phyloP scores from a whole-genome alignment of 805 yeast genomes.

The Ogataea philodendri region DNA sequence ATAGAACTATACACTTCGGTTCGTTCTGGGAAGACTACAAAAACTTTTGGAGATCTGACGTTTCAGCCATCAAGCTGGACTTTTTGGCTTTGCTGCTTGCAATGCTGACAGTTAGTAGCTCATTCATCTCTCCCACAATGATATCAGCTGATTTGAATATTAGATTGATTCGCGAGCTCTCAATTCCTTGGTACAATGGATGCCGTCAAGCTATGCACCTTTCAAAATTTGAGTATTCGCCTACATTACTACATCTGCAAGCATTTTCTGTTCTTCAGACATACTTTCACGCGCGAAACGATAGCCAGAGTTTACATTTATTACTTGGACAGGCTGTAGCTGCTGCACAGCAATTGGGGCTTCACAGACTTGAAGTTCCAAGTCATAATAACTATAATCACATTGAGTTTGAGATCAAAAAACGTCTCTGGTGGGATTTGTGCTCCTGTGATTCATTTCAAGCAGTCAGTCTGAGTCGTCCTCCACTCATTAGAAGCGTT shows the following conservation, averaged over 20 bases:
- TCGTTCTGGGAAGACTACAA: constrained; percentile 10
- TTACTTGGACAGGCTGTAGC: constrained; percentile 15
- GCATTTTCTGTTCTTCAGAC: constrained; percentile 17
- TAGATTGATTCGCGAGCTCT: constrained; percentile 11
- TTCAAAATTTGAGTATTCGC: constrained; percentile 13
- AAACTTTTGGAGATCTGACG: constrained; percentile 6
- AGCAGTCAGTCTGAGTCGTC: constrained; percentile 16
- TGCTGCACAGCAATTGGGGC: constrained; percentile 13
- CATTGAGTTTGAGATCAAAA: constrained; percentile 28
- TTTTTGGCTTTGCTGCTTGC: constrained; percentile 13
- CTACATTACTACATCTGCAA: constrained; percentile 16
- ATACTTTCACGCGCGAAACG: constrained; percentile 17
- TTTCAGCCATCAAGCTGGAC: constrained; percentile 3
- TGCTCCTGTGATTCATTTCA: constrained; percentile 23
- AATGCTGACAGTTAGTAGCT: constrained; percentile 14
- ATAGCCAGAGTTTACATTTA: constrained; percentile 17
- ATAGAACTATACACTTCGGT: constrained; percentile 11
- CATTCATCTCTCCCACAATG: constrained; percentile 4
- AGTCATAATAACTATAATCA: constrained; percentile 9
- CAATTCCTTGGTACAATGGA: constrained; percentile 16
- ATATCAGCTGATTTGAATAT: constrained; percentile 4
- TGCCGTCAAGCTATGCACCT: constrained; percentile 14
- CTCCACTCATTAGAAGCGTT: constrained; percentile 21
- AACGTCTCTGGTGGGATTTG: constrained; percentile 30
- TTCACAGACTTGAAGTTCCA: constrained; percentile 9